Conservation (phyloP, 805 yeast species). For the Blastobotrys muscicola region DNA sequence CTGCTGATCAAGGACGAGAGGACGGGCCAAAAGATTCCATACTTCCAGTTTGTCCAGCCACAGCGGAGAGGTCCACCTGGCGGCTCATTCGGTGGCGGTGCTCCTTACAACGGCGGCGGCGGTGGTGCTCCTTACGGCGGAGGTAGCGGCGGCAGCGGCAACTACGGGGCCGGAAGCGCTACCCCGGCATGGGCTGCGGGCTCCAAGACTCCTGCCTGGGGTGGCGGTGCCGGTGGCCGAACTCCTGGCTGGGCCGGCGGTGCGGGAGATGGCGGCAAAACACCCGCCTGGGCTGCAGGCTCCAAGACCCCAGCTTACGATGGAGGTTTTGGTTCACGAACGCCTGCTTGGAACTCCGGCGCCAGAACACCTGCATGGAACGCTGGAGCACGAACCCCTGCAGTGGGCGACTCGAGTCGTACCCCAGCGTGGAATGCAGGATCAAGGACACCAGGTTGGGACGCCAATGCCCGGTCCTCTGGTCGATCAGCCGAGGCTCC, state of each 20-base stretch:
- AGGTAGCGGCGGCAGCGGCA: slow-evolving; percentile 11
- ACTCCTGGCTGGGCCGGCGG: slow-evolving; percentile 45
- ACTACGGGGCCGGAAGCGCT: slow-evolving; percentile 19
- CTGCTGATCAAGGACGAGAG: slow-evolving; percentile 60
- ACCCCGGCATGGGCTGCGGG: slow-evolving; percentile 22
- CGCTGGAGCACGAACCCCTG: slow-evolving; percentile 35
- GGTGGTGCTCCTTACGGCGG: slow-evolving; percentile 45
- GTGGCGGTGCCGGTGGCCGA: slow-evolving; percentile 31
- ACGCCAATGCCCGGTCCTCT: slow-evolving; percentile 19
- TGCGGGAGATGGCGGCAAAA: slow-evolving; percentile 26
- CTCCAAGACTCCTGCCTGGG: slow-evolving; percentile 28
- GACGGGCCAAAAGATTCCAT: slow-evolving; percentile 44
- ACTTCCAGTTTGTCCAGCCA: slow-evolving; percentile 56
- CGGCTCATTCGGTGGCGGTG: slow-evolving; percentile 24
- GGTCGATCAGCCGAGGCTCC: slow-evolving; percentile 18
- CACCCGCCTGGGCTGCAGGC: slow-evolving; percentile 31
- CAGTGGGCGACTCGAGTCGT: slow-evolving; percentile 10
- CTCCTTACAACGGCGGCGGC: slow-evolving; percentile 33
- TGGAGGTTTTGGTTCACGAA: slow-evolving; percentile 24
- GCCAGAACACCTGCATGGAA: slow-evolving; percentile 38
- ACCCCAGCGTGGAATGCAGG: slow-evolving; percentile 39
- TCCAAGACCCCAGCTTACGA: slow-evolving; percentile 40
- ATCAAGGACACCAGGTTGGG: slow-evolving; percentile 32
- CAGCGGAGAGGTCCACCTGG: slow-evolving; percentile 17
- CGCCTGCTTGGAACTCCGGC: slow-evolving; percentile 31